Evolutionary conservation across 176 grass and related monocot species (phyloP).

Genomic region (Saccharum spontaneum): DNA sequence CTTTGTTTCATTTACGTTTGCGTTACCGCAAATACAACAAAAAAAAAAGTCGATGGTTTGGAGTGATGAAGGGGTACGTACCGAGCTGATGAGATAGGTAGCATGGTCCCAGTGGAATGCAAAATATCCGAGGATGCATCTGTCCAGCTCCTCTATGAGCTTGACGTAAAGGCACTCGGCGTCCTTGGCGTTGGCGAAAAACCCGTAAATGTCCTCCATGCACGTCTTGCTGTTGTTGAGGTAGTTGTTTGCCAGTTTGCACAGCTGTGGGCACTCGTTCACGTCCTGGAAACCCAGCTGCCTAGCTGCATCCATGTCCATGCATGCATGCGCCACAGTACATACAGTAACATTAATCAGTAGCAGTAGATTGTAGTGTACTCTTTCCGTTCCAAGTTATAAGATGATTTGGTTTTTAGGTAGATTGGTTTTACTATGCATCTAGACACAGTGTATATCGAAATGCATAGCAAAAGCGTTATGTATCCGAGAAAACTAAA

Average conservation of each 20-base stretch:
- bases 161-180: conserved; percentile 60
- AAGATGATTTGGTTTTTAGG: no score
- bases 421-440: no score
- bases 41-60: no score
- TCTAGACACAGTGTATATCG: no score
- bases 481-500: no score
- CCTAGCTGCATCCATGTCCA: conserved; percentile 42
- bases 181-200: conserved; percentile 34
- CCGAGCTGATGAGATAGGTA: conserved; percentile 58
- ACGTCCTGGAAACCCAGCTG: conserved; percentile 63
- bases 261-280: conserved; percentile 61
- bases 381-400: no score
- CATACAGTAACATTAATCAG: no score
- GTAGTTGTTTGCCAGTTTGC: conserved; percentile 72
- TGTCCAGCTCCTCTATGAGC: conserved; percentile 77
- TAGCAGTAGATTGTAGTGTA: no score
- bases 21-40: no score
- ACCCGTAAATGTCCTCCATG: conserved; percentile 58
- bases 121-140: conserved; percentile 78
- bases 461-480: no score
- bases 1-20: no score
- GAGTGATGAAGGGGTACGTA: background rate
- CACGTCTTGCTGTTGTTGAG: conserved; percentile 59
- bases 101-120: conserved; percentile 76
- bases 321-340: background rate